phyloP scores from a whole-genome alignment of 768 basidiomycete species.

The Antrodiella citrinella region DNA sequence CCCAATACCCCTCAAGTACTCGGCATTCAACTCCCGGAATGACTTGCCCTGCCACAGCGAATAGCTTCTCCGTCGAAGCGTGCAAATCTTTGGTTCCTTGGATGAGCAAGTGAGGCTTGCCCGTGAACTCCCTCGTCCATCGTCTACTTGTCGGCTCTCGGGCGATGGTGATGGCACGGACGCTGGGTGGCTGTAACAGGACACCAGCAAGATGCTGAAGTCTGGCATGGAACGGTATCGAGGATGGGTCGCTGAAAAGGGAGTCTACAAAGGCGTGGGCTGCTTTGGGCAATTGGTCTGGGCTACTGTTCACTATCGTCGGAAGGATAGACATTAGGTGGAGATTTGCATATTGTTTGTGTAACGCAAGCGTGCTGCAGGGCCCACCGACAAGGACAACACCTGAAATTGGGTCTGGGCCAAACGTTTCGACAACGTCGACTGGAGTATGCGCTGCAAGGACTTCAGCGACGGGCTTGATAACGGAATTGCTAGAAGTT shows the following conservation, averaged over 20 bases:
- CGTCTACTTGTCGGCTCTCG: conserved; percentile 14
- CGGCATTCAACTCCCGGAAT: conserved; percentile 1
- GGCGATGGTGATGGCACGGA: conserved; percentile 10
- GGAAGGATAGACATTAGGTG: conserved; percentile 4
- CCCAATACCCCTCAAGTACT: conserved; percentile 1
- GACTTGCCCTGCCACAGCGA: background rate
- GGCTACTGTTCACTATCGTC: conserved; percentile 5
- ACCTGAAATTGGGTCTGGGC: conserved; percentile 14
- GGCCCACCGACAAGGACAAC: conserved; percentile 18
- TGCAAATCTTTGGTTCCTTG: conserved; percentile 18
- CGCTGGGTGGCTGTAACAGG: conserved; percentile 12
- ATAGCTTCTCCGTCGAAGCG: background rate
- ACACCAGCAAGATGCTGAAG: conserved; percentile 17
- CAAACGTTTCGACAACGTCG: conserved; percentile 13
- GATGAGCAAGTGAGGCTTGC: conserved; percentile 16
- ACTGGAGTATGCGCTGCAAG: background rate
- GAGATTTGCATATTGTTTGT: conserved; percentile 7
- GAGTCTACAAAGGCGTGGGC: conserved; percentile 18
- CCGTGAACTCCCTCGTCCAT: conserved; percentile 12
- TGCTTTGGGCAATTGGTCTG: conserved; percentile 7
- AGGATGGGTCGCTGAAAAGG: conserved; percentile 11
- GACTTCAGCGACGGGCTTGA: background rate
- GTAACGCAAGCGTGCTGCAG: conserved; percentile 12
- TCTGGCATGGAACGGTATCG: conserved; percentile 13
- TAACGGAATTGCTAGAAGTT: background rate